Conservation (phyloP, 208 protist genomes). For the Trypanosoma theileri region DNA sequence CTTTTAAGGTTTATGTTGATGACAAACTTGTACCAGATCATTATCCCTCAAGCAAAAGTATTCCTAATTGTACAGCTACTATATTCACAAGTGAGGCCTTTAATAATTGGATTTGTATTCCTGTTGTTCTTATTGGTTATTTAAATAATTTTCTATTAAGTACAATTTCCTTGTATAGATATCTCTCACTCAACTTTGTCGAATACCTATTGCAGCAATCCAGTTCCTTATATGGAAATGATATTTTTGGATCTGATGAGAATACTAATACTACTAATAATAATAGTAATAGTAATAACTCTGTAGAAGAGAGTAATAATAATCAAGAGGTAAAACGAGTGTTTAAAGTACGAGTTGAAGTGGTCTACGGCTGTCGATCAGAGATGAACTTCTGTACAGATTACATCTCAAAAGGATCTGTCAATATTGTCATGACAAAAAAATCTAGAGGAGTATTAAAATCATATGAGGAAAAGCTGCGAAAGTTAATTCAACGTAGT, state of each 20-base stretch:
- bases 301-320: neutral
- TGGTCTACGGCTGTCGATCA: constrained; percentile 78
- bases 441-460: constrained; percentile 48
- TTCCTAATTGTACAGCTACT: constrained; percentile 69
- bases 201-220: constrained; percentile 65
- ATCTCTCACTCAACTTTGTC: constrained; percentile 66
- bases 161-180: constrained; percentile 53
- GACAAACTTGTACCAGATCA: constrained; percentile 68
- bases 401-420: constrained; percentile 60
- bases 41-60: constrained; percentile 42
- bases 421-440: constrained; percentile 45
- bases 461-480: constrained; percentile 62
- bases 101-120: constrained; percentile 61
- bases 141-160: constrained; percentile 54
- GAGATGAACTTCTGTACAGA: constrained; percentile 78
- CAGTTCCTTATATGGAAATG: constrained; percentile 2
- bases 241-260: neutral
- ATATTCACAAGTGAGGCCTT: constrained; percentile 55
- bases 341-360: constrained; percentile 55
- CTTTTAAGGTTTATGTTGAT: constrained; percentile 65
- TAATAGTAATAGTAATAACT: neutral
- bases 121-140: constrained; percentile 68
- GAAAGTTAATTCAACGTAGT: constrained; percentile 35
- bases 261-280: neutral
- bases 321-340: neutral